Evolutionary conservation across 116 monocot species (phyloP).

Genomic region (Papilionanthe hybrid): DNA sequence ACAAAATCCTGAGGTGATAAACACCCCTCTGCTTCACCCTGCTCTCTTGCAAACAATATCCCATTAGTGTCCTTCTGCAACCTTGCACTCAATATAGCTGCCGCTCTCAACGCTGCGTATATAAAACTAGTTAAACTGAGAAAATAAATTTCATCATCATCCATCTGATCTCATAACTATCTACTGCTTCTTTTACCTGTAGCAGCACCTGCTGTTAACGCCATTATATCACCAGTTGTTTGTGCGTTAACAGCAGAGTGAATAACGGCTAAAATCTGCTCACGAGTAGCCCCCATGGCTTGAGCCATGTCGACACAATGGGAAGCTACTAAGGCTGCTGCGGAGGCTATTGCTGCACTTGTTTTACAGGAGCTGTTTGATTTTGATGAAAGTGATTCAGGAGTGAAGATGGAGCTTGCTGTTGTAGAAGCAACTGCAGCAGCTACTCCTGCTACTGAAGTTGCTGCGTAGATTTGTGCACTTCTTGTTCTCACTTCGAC

Average conservation of each 20-base stretch:
- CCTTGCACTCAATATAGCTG: slow-evolving; percentile 39
- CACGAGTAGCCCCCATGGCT: slow-evolving; percentile 31
- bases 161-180: neutral
- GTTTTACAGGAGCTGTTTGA: neutral
- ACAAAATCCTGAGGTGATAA: slow-evolving; percentile 32
- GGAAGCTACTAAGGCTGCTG: slow-evolving; percentile 36
- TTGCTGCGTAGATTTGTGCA: slow-evolving; percentile 34
- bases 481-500: slow-evolving; percentile 24
- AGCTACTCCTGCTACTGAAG: slow-evolving; percentile 42
- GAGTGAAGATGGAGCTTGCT: slow-evolving; percentile 18
- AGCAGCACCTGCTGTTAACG: slow-evolving; percentile 41
- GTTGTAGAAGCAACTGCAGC: slow-evolving; percentile 35
- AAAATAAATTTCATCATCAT: neutral
- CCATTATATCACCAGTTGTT: slow-evolving; percentile 37
- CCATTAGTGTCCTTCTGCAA: slow-evolving; percentile 30
- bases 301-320: slow-evolving; percentile 44
- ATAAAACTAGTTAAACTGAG: neutral
- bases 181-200: slow-evolving; percentile 18
- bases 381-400: neutral
- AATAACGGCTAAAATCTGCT: slow-evolving; percentile 28
- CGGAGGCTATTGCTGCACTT: slow-evolving; percentile 25
- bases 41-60: slow-evolving; percentile 11
- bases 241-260: slow-evolving; percentile 34
- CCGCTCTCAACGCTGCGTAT: slow-evolving; percentile 36
- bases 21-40: slow-evolving; percentile 17